These are phyloP conservation scores for Penicillium corylophilum DNA, from an alignment of 2,329 filamentous ascomycete species.

Conservation along the genomic window DNA sequence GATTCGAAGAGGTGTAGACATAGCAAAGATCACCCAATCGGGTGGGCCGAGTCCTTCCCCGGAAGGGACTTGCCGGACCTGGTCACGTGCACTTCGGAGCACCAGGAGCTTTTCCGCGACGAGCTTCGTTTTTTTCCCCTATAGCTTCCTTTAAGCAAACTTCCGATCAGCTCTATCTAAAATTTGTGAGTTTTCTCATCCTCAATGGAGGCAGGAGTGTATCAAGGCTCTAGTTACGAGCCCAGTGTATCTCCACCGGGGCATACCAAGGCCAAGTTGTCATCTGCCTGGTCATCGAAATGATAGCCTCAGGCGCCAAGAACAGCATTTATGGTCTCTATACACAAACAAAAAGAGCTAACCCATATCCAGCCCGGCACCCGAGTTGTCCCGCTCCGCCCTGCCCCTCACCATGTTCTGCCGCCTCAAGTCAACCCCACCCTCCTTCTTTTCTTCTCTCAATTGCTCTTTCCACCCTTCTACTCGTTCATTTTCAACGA, in stretches of 20 bases:
- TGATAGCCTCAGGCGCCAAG: slow-evolving; percentile 13
- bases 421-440: slow-evolving; percentile 47
- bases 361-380: slow-evolving; percentile 24
- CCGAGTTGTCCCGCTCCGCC: slow-evolving; percentile 28
- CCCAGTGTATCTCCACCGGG: background rate
- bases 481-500: slow-evolving; percentile 41
- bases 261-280: background rate
- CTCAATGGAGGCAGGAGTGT: background rate
- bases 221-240: background rate
- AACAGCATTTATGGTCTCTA: slow-evolving; percentile 18
- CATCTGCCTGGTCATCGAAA: background rate
- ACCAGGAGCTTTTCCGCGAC: slow-evolving; percentile 21
- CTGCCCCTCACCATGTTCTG: slow-evolving; percentile 45
- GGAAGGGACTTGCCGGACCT: slow-evolving; percentile 5
- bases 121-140: slow-evolving; percentile 25
- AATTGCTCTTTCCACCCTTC: slow-evolving; percentile 37
- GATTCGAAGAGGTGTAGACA: too few relatives aligned
- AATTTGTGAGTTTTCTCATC: slow-evolving; percentile 16
- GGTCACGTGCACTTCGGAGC: slow-evolving; percentile 18
- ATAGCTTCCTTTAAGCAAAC: slow-evolving; percentile 15
- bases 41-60: too few relatives aligned
- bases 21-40: too few relatives aligned
- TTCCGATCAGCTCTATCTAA: slow-evolving; percentile 15
- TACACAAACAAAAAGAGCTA: slow-evolving; percentile 22
- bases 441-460: slow-evolving; percentile 42